These are phyloP conservation scores for Chlamydomonas reinhardtii DNA, from an alignment of 163 green algal genomes.

Conservation along the genomic window DNA sequence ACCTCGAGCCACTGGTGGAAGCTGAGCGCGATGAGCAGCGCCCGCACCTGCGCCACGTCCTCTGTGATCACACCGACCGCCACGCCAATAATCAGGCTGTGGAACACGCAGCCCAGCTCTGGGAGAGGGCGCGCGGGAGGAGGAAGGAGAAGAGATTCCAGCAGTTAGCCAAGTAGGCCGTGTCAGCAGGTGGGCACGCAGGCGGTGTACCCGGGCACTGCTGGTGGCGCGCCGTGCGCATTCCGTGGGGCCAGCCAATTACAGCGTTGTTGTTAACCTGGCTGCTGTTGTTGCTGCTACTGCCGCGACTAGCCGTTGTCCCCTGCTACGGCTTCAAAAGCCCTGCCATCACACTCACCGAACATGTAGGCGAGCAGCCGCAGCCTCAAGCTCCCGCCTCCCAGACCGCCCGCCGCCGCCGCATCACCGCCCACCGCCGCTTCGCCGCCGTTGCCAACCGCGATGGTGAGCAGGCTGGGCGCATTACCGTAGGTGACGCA, in stretches of 20 bases:
- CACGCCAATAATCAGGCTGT: slow-evolving; percentile 35
- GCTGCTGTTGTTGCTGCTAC: no score
- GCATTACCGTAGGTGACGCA: neutral
- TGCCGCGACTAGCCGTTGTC: no score
- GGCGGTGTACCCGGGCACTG: no score
- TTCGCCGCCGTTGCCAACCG: neutral
- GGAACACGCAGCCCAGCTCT: neutral
- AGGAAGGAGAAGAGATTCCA: no score
- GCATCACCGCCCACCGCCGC: neutral
- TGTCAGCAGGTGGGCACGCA: no score
- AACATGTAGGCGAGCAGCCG: neutral
- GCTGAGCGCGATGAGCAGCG: slow-evolving; percentile 18
- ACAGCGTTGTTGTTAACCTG: no score
- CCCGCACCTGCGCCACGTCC: neutral
- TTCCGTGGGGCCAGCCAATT: no score
- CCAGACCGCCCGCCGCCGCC: neutral
- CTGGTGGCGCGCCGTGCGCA: no score
- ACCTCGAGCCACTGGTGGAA: slow-evolving; percentile 42
- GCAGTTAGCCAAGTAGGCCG: no score
- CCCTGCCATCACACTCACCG: no score
- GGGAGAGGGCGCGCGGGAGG: no score
- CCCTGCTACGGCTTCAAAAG: no score
- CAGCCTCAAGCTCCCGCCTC: neutral
- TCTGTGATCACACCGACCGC: slow-evolving; percentile 13
- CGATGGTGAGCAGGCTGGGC: neutral